Evolutionary conservation across 1,139 yeast species (phyloP).

Genomic region (Pichia sp.): DNA sequence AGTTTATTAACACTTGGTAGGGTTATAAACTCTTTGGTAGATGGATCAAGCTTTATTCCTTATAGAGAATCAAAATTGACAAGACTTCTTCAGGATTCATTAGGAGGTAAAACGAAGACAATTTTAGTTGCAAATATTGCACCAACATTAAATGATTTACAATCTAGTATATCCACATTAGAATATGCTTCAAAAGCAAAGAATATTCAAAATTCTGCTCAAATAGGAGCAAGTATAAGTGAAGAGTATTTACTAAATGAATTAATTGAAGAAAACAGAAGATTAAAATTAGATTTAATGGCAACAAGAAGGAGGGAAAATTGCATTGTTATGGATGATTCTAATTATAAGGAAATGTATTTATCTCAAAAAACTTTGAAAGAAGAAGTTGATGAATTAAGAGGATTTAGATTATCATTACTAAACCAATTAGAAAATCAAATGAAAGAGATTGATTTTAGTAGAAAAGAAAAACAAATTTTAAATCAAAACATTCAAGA

Average conservation of each 20-base stretch:
- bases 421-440: conserved; percentile 19
- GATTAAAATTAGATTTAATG: conserved; percentile 54
- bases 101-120: conserved; percentile 80
- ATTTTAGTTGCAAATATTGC: conserved; percentile 77
- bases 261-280: conserved; percentile 46
- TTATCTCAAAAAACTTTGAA: conserved; percentile 40
- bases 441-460: conserved; percentile 25
- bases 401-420: conserved; percentile 14
- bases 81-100: conserved; percentile 69
- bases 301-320: conserved; percentile 64
- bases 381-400: conserved; percentile 39
- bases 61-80: conserved; percentile 83
- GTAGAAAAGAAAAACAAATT: conserved; percentile 7
- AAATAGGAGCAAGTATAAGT: conserved; percentile 45
- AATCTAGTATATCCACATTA: conserved; percentile 75
- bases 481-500: conserved; percentile 5
- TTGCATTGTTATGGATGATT: conserved; percentile 48
- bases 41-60: conserved; percentile 62
- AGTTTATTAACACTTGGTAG: conserved; percentile 77
- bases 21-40: conserved; percentile 70
- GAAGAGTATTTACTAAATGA: conserved; percentile 46
- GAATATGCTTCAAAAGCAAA: conserved; percentile 84
- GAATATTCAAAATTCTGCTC: conserved; percentile 54
- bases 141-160: conserved; percentile 67
- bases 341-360: conserved; percentile 47